A percentile compares a stretch with the other conserved stretches of the same genome.
These are phyloP conservation scores for Biscogniauxia marginata DNA, from an alignment of 2,329 filamentous ascomycete species.

Conservation along the genomic window DNA sequence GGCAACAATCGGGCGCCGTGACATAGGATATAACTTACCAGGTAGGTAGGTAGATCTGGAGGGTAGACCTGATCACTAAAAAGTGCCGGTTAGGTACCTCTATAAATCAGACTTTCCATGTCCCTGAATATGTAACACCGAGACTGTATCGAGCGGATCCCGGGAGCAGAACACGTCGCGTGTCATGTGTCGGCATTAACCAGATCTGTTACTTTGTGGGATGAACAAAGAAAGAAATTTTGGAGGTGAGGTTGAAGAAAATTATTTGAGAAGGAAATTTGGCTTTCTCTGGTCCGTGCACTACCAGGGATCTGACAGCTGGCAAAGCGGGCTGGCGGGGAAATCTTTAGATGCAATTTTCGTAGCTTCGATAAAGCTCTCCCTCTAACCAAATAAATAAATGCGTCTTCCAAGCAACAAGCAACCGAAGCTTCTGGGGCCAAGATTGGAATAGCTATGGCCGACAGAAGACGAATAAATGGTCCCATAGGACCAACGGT, in stretches of 20 bases:
- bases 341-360: conserved; percentile 15
- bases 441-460: conserved; percentile 47
- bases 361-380: conserved; percentile 7
- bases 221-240: background rate
- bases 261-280: conserved; percentile 14
- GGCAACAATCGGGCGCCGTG: background rate
- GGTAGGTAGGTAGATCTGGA: conserved; percentile 11
- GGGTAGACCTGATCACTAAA: no score
- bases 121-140: no score
- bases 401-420: conserved; percentile 9
- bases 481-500: conserved; percentile 76
- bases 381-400: conserved; percentile 14
- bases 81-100: no score
- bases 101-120: no score
- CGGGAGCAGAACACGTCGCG: no score
- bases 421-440: background rate
- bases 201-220: background rate
- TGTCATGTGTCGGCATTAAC: no score
- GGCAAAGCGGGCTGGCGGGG: conserved; percentile 14
- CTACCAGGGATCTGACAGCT: conserved; percentile 3
- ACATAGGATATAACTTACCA: background rate
- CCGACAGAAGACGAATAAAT: conserved; percentile 87
- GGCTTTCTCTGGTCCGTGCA: conserved; percentile 6
- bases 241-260: conserved; percentile 11
- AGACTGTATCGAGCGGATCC: no score